Percentiles rank a stretch among this genome's conserved stretches.
These are phyloP conservation scores for Lophium mytilinum DNA, from an alignment of 495 filamentous ascomycete species.

Conservation along the genomic window DNA sequence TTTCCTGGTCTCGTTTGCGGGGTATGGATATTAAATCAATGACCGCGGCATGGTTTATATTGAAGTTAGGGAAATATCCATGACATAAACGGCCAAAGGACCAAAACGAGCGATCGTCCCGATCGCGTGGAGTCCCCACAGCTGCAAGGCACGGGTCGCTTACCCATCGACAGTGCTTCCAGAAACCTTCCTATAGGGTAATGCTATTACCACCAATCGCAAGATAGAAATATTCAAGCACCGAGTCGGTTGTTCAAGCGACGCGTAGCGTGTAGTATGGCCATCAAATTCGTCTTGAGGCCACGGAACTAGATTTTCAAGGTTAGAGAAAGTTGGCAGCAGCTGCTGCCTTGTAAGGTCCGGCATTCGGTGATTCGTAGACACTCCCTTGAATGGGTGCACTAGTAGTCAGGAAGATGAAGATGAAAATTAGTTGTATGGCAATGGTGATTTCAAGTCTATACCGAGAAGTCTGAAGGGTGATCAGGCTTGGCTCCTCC, in stretches of 20 bases:
- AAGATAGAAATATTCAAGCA: not conserved
- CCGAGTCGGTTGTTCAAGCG: not conserved
- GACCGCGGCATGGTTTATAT: not conserved
- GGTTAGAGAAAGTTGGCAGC: too few species aligned
- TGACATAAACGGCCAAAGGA: not conserved
- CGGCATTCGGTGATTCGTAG: too few species aligned
- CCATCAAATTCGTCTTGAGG: not conserved
- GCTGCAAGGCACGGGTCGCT: slow-evolving; percentile 1
- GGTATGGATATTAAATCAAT: not conserved
- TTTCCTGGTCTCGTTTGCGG: not conserved
- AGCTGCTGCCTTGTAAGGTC: too few species aligned
- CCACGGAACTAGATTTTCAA: not conserved
- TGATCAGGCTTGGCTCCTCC: too few species aligned
- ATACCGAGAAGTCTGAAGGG: too few species aligned
- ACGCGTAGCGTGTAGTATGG: not conserved
- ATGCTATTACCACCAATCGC: not conserved
- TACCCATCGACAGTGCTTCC: not conserved
- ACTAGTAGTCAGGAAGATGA: too few species aligned
- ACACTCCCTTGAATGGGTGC: too few species aligned
- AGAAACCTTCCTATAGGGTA: not conserved
- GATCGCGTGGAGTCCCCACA: not conserved
- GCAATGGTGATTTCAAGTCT: too few species aligned
- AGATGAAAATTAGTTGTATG: too few species aligned
- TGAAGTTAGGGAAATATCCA: not conserved
- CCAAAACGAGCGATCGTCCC: not conserved